Evolutionary conservation across 1,284 basidiomycete species (phyloP), one percentile per base, ranked within the genome.

Genomic region (Rhodotorula glutinis): DNA sequence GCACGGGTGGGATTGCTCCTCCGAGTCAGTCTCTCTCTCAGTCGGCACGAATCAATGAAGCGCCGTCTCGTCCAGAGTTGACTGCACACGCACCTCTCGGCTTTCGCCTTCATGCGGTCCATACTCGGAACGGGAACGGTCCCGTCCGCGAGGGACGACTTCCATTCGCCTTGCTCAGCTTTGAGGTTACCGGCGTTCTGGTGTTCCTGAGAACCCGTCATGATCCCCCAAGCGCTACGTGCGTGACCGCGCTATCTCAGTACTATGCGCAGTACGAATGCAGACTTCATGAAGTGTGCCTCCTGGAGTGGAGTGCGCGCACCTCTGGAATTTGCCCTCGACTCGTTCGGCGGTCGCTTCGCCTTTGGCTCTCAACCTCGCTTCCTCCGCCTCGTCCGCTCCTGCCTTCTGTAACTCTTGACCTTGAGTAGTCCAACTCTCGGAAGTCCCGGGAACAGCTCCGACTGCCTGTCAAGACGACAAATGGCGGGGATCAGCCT

Each of bases 261-360:
- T n/a, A n/a, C n/a, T n/a, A n/a, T n/a, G n/a, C n/a, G n/a, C n/a
- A n/a, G n/a, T n/a, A n/a, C n/a, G n/a, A n/a, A n/a, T n/a, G n/a
- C n/a, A n/a, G n/a, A n/a, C n/a, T n/a, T n/a, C n/a, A n/a, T n/a
- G n/a, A n/a, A n/a, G n/a, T n/a, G n/a, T n/a, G n/a, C 33, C 33
- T 38, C 11, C 64, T 19, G 13, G 7, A 4, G 13, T 3, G 1
- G n/a, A 3, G 3, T 23, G 41, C n/a, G 23, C 51, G 63, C 49
- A 80, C 79, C 76, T 75, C 70, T 80, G 78, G 11, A 74, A 67
- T 65, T 80, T 80, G 9, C 74, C 80, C 23, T 67, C 63, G 8
- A 72, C 74, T 0, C 74, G 61, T 57, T 80, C 78, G 1, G 75
- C 69, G 0, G 72, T 73, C 3, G 77, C 76, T 21, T 79, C 79